phyloP scores from a whole-genome alignment of 371 early-diverging fungal species.

The Haplosporangium sp. region DNA sequence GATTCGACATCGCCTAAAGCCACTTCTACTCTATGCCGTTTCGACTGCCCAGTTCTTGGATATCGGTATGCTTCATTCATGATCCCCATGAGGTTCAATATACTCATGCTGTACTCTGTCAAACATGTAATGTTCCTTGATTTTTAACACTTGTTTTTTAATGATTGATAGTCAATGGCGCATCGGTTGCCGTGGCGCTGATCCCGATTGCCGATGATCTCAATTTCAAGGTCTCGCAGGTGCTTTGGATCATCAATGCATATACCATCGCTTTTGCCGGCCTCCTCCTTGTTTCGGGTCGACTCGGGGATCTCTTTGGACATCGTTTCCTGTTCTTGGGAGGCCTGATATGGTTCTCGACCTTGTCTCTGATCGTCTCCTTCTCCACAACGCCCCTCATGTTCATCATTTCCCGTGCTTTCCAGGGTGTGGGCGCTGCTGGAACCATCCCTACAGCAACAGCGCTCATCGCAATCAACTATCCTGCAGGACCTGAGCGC shows the following conservation, averaged over 20 bases:
- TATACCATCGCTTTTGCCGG: constrained; percentile 50
- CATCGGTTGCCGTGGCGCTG: constrained; percentile 32
- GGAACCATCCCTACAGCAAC: constrained; percentile 35
- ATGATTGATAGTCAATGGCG: background rate
- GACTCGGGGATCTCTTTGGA: constrained; percentile 40
- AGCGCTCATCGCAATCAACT: constrained; percentile 41
- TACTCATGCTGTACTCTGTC: too few species aligned
- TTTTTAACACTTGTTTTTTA: background rate
- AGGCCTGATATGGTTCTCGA: constrained; percentile 35
- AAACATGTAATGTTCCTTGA: background rate
- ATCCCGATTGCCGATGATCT: constrained; percentile 34
- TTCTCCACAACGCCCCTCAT: constrained; percentile 38
- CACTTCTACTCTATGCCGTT: constrained; percentile 39
- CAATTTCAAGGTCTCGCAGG: constrained; percentile 14
- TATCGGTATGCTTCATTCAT: constrained; percentile 25
- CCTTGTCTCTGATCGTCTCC: constrained; percentile 38
- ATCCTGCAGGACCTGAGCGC: constrained; percentile 38
- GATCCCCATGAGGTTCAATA: background rate
- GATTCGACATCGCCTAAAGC: constrained; percentile 13
- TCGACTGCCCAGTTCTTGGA: constrained; percentile 47
- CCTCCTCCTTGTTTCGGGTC: constrained; percentile 31
- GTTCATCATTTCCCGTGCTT: constrained; percentile 26
- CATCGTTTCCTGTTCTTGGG: constrained; percentile 29
- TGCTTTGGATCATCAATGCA: constrained; percentile 38
- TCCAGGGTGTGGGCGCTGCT: constrained; percentile 43